Percentiles rank a stretch among this genome's conserved stretches.
These are phyloP conservation scores for Knufia fluminis DNA, from an alignment of 2,329 filamentous ascomycete genomes.

Conservation along the genomic window DNA sequence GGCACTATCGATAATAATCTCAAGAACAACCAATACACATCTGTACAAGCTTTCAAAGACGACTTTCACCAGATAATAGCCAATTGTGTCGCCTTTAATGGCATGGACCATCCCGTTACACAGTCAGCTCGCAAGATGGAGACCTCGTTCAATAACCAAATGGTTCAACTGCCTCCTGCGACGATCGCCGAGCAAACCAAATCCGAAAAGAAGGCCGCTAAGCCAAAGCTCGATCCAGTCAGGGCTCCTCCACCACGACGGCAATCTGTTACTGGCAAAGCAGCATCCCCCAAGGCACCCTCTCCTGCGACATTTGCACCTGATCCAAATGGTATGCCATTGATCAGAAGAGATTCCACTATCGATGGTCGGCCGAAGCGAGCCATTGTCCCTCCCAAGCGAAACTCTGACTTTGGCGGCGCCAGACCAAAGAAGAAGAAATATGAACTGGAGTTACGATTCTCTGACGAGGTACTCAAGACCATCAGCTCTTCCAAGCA, in stretches of 20 bases:
- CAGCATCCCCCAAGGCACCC: slow-evolving; percentile 38
- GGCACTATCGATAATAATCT: slow-evolving; percentile 71
- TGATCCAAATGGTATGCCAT: slow-evolving; percentile 65
- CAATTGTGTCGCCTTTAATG: slow-evolving; percentile 79
- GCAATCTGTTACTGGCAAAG: slow-evolving; percentile 38
- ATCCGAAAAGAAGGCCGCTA: slow-evolving; percentile 51
- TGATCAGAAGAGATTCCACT: slow-evolving; percentile 77
- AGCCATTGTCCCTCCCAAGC: slow-evolving; percentile 85
- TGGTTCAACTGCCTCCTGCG: slow-evolving; percentile 47
- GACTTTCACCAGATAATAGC: slow-evolving; percentile 70
- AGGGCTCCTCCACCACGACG: slow-evolving; percentile 39
- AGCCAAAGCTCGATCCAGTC: slow-evolving; percentile 27
- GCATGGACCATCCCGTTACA: slow-evolving; percentile 64
- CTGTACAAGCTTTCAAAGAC: slow-evolving; percentile 60
- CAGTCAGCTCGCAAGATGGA: slow-evolving; percentile 54
- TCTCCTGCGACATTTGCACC: slow-evolving; percentile 60
- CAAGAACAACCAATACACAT: slow-evolving; percentile 59
- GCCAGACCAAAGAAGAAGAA: slow-evolving; percentile 86
- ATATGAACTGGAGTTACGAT: slow-evolving; percentile 77
- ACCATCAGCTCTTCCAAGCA: slow-evolving; percentile 72
- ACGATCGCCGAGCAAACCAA: slow-evolving; percentile 51
- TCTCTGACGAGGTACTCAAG: slow-evolving; percentile 71
- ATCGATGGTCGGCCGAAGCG: slow-evolving; percentile 81
- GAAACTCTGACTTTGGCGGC: slow-evolving; percentile 78
- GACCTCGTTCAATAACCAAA: slow-evolving; percentile 50